Evolutionary conservation across 768 basidiomycete species (phyloP).

Genomic region (Auriscalpium microsporum): DNA sequence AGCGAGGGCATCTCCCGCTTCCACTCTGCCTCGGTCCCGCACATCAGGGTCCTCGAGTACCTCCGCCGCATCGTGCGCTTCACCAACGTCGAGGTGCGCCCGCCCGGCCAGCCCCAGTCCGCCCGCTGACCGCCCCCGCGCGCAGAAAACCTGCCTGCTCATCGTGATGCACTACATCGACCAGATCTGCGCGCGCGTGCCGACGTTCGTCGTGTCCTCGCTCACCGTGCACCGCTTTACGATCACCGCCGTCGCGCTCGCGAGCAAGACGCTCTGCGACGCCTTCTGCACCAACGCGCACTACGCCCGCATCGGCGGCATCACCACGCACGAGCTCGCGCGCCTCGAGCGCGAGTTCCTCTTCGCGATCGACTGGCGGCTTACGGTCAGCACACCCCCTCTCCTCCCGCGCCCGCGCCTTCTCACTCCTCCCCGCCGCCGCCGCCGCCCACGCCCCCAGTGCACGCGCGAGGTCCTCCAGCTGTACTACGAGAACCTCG

Average conservation of each 20-base stretch:
- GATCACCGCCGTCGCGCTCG: conserved; percentile 86
- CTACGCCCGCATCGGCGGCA: conserved; percentile 95
- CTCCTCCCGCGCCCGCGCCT: conserved; percentile 6
- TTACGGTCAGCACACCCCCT: conserved; percentile 61
- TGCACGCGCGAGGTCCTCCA: conserved; percentile 86
- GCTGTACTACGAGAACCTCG: conserved; percentile 90
- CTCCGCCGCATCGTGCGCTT: conserved; percentile 88
- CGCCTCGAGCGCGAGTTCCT: conserved; percentile 93
- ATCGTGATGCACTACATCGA: conserved; percentile 88
- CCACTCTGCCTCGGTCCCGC: conserved; percentile 87
- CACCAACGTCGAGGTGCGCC: conserved; percentile 86
- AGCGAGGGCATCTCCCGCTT: conserved; percentile 92
- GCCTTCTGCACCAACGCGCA: conserved; percentile 90
- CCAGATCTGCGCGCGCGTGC: conserved; percentile 81
- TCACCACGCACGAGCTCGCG: conserved; percentile 86
- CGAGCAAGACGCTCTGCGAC: conserved; percentile 93
- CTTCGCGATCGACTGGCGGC: conserved; percentile 83
- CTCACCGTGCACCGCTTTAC: conserved; percentile 97
- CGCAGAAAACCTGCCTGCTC: conserved; percentile 69
- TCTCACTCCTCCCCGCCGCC: conserved; percentile 18
- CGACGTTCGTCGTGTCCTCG: conserved; percentile 87
- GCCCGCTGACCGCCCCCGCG: conserved; percentile 5
- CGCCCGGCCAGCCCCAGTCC: neutral
- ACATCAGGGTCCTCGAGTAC: conserved; percentile 87
- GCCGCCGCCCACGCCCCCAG: conserved; percentile 34